A percentile compares a stretch with the other conserved stretches of the same genome.
Conservation (phyloP, 1,284 basidiomycete species). For the Cutaneotrichosporon cavernicola region DNA sequence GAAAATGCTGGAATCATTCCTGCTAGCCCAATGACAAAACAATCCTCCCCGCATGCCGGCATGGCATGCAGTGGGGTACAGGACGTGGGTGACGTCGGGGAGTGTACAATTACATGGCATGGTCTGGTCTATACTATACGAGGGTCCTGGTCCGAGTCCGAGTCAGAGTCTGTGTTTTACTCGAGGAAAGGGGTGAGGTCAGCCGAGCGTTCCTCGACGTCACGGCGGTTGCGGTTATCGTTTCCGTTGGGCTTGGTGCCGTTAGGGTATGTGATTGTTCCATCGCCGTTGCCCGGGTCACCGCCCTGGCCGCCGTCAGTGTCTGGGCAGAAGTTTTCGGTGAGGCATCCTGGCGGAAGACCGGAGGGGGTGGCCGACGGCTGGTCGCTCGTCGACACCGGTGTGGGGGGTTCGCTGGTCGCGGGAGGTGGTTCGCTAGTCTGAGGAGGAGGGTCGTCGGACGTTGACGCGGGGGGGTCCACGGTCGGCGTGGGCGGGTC, state of each 20-base stretch:
- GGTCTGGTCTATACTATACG: too few relatives aligned
- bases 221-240: background rate
- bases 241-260: background rate
- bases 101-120: too few relatives aligned
- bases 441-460: too few relatives aligned
- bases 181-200: constrained; percentile 1
- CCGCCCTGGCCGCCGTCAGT: background rate
- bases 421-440: too few relatives aligned
- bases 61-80: too few relatives aligned
- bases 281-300: background rate
- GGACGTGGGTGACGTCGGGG: too few relatives aligned
- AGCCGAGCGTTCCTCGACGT: background rate
- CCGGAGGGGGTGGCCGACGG: background rate
- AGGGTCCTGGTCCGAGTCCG: too few relatives aligned
- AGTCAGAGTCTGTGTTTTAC: background rate
- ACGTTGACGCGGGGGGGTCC: background rate
- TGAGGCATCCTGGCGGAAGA: background rate
- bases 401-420: background rate
- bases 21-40: too few relatives aligned
- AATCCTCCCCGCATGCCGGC: too few relatives aligned
- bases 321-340: constrained; percentile 3
- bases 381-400: background rate
- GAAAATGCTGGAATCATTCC: background rate
- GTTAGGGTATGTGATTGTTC: background rate
- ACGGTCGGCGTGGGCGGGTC: background rate